phyloP scores from a whole-genome alignment of 2,329 filamentous ascomycete species.

The Ceratocystis variospora region DNA sequence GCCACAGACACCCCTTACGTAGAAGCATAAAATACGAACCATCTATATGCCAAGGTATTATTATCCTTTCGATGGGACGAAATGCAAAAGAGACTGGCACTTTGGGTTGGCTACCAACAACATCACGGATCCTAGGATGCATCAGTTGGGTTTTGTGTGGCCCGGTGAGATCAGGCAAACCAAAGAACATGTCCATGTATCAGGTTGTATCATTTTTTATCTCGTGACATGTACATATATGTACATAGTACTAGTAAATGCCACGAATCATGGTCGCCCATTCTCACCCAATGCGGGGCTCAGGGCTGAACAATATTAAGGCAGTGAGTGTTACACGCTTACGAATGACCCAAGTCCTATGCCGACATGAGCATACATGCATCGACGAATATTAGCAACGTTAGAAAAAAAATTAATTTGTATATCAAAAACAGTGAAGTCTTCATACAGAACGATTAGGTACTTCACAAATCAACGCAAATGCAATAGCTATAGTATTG shows the following conservation, averaged over 20 bases:
- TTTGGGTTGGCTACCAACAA: no score
- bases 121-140: no score
- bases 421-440: neutral
- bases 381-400: neutral
- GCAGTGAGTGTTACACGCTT: neutral
- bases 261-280: neutral
- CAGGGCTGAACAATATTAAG: neutral
- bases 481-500: slow-evolving; percentile 9
- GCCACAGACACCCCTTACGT: neutral
- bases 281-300: neutral
- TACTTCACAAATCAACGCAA: slow-evolving; percentile 11
- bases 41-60: neutral
- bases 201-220: no score
- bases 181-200: no score
- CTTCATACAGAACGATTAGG: neutral
- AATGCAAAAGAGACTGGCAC: no score
- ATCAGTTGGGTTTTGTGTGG: no score
- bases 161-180: no score
- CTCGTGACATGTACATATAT: no score
- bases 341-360: neutral
- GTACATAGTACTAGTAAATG: neutral
- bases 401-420: neutral
- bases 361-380: neutral
- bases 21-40: neutral
- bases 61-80: no score